phyloP scores from a whole-genome alignment of 495 filamentous ascomycete genomes.

The Hyaloscypha variabilis region DNA sequence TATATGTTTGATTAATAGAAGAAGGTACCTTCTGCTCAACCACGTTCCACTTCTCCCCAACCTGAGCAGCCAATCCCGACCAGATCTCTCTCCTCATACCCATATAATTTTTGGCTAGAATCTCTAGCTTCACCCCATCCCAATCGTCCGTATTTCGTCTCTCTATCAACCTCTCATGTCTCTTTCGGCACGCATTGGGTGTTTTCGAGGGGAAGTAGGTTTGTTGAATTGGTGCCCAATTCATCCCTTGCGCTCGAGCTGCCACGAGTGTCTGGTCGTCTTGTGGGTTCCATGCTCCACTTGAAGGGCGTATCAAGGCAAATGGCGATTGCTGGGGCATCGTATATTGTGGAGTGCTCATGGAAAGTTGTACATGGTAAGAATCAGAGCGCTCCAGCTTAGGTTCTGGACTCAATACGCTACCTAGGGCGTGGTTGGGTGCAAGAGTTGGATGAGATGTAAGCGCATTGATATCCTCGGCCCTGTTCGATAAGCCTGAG shows the following conservation, averaged over 20 bases:
- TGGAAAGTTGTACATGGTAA: constrained; percentile 24
- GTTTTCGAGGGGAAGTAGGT: constrained; percentile 72
- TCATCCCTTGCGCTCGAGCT: constrained; percentile 64
- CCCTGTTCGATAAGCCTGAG: no score
- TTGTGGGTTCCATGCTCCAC: constrained; percentile 61
- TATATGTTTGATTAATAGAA: neutral
- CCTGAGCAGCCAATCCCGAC: constrained; percentile 59
- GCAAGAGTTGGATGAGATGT: no score
- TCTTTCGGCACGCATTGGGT: constrained; percentile 77
- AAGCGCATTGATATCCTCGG: no score
- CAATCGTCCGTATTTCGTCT: constrained; percentile 65
- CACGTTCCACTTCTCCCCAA: constrained; percentile 69
- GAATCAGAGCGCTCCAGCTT: no score
- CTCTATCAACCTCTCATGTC: constrained; percentile 75
- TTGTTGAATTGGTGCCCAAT: constrained; percentile 72
- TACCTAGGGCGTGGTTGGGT: no score
- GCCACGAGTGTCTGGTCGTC: constrained; percentile 65
- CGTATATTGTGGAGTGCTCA: constrained; percentile 17
- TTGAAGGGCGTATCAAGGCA: constrained; percentile 50
- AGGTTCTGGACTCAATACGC: no score
- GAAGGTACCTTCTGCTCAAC: constrained; percentile 68
- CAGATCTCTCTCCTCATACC: constrained; percentile 72
- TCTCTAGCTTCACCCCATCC: constrained; percentile 67
- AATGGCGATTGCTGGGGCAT: constrained; percentile 7
- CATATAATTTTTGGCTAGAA: constrained; percentile 68